Evolutionary conservation across 2,329 filamentous ascomycete genomes (phyloP).

Genomic region (Bipolaris cookei): DNA sequence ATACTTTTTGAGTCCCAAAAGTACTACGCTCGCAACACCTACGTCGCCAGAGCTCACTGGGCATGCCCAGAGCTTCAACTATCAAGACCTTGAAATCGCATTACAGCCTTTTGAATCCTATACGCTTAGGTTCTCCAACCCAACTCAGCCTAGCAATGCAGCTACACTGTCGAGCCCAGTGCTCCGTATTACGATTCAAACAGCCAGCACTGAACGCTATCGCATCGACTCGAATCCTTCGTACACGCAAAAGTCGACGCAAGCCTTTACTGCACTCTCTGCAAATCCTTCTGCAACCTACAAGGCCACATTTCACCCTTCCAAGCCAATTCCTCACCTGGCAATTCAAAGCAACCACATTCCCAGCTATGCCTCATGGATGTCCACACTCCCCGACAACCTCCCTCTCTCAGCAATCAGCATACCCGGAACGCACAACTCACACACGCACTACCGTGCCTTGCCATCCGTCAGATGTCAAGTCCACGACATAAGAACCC

Average conservation of each 20-base stretch:
- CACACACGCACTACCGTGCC: constrained; percentile 81
- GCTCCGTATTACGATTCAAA: constrained; percentile 76
- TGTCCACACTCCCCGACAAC: constrained; percentile 74
- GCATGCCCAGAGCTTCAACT: constrained; percentile 66
- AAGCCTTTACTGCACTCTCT: constrained; percentile 48
- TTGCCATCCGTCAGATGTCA: constrained; percentile 94
- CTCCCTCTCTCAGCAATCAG: constrained; percentile 80
- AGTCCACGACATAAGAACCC: constrained; percentile 74
- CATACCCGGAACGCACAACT: constrained; percentile 96
- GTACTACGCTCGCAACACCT: constrained; percentile 35
- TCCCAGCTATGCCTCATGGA: constrained; percentile 76
- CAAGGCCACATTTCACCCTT: constrained; percentile 53
- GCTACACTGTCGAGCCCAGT: constrained; percentile 58
- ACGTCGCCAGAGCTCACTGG: constrained; percentile 55
- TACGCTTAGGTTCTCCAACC: constrained; percentile 63
- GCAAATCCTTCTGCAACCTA: constrained; percentile 50
- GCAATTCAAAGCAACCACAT: constrained; percentile 36
- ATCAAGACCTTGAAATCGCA: constrained; percentile 66
- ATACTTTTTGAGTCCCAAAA: constrained; percentile 43
- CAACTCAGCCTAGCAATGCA: neutral
- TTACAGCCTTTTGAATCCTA: constrained; percentile 72
- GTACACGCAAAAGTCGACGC: constrained; percentile 55
- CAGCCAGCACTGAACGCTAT: constrained; percentile 65
- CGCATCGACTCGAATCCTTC: constrained; percentile 70
- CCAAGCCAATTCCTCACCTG: constrained; percentile 51